Percentiles rank a stretch among this genome's conserved stretches.
These are phyloP conservation scores for Gleditsia sinensis DNA, from an alignment of 306 rosid species.

Conservation along the genomic window DNA sequence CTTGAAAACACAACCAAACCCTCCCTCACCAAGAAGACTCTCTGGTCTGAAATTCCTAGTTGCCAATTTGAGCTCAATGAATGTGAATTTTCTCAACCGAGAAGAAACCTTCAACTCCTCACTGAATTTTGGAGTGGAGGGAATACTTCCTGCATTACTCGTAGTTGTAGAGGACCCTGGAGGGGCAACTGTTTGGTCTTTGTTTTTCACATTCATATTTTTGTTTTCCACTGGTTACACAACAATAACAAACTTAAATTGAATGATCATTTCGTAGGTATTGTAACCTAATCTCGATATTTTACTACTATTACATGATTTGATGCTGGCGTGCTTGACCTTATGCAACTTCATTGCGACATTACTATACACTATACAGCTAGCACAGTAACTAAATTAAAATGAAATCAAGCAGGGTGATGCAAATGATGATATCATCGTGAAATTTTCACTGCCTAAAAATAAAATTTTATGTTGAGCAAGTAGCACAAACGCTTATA, in stretches of 20 bases:
- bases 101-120: constrained; percentile 93
- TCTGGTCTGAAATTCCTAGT: constrained; percentile 97
- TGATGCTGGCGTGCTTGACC: constrained; percentile 11
- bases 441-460: not conserved
- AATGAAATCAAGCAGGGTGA: not conserved
- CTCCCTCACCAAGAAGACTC: constrained; percentile 98
- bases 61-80: constrained; percentile 87
- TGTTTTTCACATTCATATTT: constrained; percentile 52
- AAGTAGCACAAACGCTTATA: not conserved
- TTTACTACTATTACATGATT: constrained; percentile 26
- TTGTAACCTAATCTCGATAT: constrained; percentile 20
- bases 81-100: constrained; percentile 86
- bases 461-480: not conserved
- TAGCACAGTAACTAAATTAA: not conserved
- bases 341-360: constrained; percentile 14
- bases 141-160: constrained; percentile 69
- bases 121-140: constrained; percentile 78
- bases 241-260: constrained; percentile 21
- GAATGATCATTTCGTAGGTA: constrained; percentile 22
- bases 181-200: constrained; percentile 51
- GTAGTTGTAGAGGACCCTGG: constrained; percentile 66
- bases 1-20: constrained; percentile 97
- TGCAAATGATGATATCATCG: constrained; percentile 12
- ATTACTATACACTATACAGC: constrained; percentile 4
- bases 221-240: constrained; percentile 57